Evolutionary conservation across 192 early-diverging fungal genomes (phyloP).

Genomic region (Mortierella claussenii): DNA sequence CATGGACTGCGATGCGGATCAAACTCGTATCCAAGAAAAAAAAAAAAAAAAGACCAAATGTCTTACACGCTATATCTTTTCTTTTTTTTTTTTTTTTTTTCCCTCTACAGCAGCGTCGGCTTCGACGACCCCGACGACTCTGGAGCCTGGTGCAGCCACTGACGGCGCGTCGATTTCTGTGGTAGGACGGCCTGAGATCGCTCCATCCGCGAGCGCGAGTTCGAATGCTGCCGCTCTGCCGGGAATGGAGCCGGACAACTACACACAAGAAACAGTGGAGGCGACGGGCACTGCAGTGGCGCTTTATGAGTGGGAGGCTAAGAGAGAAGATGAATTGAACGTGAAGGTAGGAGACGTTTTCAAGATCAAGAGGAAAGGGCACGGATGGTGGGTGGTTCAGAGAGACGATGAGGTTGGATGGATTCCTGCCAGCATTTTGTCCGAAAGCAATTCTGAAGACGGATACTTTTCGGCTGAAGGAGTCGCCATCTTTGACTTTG

Average conservation of each 20-base stretch:
- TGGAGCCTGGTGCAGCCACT: constrained; percentile 12
- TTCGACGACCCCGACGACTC: constrained; percentile 6
- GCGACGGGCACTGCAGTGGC: constrained; percentile 62
- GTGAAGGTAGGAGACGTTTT: constrained; percentile 72
- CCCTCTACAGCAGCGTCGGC: not conserved
- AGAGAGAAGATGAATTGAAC: constrained; percentile 68
- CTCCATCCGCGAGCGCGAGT: no score
- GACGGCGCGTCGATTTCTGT: no score
- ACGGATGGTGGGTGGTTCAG: constrained; percentile 71
- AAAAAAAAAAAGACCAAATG: no score
- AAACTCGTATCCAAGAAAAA: no score
- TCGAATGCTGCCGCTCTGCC: not conserved
- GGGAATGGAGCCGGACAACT: constrained; percentile 30
- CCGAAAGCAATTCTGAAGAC: constrained; percentile 58
- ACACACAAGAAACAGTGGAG: constrained; percentile 51
- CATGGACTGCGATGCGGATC: no score
- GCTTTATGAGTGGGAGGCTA: constrained; percentile 69
- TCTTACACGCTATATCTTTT: not conserved
- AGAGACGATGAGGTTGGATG: constrained; percentile 63
- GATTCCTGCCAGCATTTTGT: constrained; percentile 67
- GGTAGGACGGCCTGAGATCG: no score
- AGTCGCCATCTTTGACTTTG: constrained; percentile 64
- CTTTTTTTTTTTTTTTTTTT: not conserved
- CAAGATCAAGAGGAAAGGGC: constrained; percentile 62
- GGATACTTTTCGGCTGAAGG: constrained; percentile 58